Evolutionary conservation across 257 asterid species (phyloP), one percentile per base, ranked within the genome.

Genomic region (Cinchona pubescens): DNA sequence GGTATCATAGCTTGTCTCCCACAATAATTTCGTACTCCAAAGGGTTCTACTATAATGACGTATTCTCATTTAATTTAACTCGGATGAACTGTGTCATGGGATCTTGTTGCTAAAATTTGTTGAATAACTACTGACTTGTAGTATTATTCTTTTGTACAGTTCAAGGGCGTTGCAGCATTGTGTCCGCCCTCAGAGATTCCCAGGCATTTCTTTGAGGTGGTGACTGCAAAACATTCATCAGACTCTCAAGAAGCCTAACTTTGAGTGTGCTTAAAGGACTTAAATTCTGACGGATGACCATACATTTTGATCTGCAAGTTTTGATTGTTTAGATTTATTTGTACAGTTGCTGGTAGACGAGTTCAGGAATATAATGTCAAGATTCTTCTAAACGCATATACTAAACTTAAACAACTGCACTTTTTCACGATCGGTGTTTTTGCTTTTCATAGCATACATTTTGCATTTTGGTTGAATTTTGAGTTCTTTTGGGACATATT

Each of bases 81-180:
- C 64, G 14, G 25, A 9, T 34, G 37, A n/a, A n/a, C n/a, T n/a
- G n/a, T n/a, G 49, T 45, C 1, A 27, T n/a, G 40, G 3, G 32
- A 46, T 38, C 11, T 18, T 42, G 12, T 14, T 71, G 69, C 77
- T 67, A n/a, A 37, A 16, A 42, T 46, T 27, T 45, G 42, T 59
- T 9, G 7, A 38, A 25, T 35, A 68, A 27, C 65, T 51, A 76
- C 1, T 51, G 25, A 56, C 19, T 55, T 34, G 7, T 45, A 18
- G 60, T 6, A 18, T 21, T 46, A 23, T 45, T 40, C 32, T n/a
- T n/a, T n/a, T 58, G 64, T 56, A 77, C 87, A 84, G 87, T 81
- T 75, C 80, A 69, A 81, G 73, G 19, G 82, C 42, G 87, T 84
- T 75, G 87, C 85, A 19, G 69, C 79, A 76, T 29, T 81, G 69